Evolutionary conservation across 2,329 filamentous ascomycete species (phyloP), one percentile per base, ranked within the genome.

Genomic region (Pseudophaeomoniella oleicola): DNA sequence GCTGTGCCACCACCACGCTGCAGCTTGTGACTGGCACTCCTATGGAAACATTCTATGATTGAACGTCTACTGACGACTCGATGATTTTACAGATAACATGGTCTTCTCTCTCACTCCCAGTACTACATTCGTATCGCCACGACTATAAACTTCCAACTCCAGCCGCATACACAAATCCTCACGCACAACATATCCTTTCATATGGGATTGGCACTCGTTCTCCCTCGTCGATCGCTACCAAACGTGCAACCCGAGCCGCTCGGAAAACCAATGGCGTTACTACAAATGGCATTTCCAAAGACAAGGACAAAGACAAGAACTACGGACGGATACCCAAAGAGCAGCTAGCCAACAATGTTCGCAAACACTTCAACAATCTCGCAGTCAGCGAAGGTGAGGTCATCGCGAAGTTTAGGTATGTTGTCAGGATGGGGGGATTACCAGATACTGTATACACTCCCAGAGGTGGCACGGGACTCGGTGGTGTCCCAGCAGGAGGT

Each of bases 71-170:
- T n/a, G n/a, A n/a, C n/a, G n/a, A n/a, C n/a, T n/a, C n/a, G n/a
- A n/a, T n/a, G n/a, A n/a, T n/a, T n/a, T 19, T 10, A 9, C 36
- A 64, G 62, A 58, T 64, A 39, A 46, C 56, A 37, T 65, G 62
- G 62, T 47, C 57, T 32, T 51, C 55, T 22, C 55, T 64, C 46
- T 55, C 60, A 19, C 52, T 60, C 44, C 52, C 58, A 12, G 53
- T 63, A 43, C 61, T 67, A 33, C 60, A 66, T 46, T 56, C 60
- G 42, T 67, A 67, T 49, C 58, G 63, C 39, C 59, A 65, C 39
- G 57, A 58, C 45, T 60, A 66, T 45, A 62, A 58, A 45, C 53
- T 67, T 19, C 46, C 57, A 36, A 58, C 54, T n/a, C 57, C 62
- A 16, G 56, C 57, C 41, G 55, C 60, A 37, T 66, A 56, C 51